Evolutionary conservation across 768 basidiomycete species (phyloP).

Genomic region (Boletus vinaceobasis): DNA sequence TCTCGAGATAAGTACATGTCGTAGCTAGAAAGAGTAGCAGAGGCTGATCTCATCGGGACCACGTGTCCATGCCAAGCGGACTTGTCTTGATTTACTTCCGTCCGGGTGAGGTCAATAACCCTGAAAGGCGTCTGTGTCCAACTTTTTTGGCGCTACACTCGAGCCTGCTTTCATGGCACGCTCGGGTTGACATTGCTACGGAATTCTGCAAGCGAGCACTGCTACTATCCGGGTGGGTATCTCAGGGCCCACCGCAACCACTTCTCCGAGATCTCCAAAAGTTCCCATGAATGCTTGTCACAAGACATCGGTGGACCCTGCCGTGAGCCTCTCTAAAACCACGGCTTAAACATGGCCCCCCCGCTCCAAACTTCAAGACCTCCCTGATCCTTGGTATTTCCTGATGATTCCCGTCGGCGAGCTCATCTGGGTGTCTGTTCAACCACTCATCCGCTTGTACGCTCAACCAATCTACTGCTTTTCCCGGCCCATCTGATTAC

Average conservation of each 20-base stretch:
- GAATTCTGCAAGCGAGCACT: background rate
- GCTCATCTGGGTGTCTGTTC: conserved; percentile 60
- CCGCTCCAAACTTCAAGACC: background rate
- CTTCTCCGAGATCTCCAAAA: background rate
- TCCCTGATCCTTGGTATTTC: background rate
- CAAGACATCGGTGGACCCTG: background rate
- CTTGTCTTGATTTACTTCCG: background rate
- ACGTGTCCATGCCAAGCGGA: background rate
- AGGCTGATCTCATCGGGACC: too few species aligned
- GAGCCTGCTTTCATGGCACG: background rate
- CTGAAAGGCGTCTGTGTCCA: background rate
- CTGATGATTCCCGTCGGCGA: conserved; percentile 35
- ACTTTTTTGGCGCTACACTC: background rate
- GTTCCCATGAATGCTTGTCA: background rate
- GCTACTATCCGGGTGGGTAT: background rate
- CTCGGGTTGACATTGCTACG: background rate
- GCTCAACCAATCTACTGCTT: conserved; percentile 18
- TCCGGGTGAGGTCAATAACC: background rate
- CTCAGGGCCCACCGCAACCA: too few species aligned
- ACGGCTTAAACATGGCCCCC: conserved; percentile 3
- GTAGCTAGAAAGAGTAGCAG: too few species aligned
- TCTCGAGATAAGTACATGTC: too few species aligned
- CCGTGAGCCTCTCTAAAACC: background rate
- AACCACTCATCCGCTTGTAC: conserved; percentile 59
- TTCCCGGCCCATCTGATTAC: background rate